Evolutionary conservation across 2,329 filamentous ascomycete genomes (phyloP).

Genomic region (Aspergillus ibericus): DNA sequence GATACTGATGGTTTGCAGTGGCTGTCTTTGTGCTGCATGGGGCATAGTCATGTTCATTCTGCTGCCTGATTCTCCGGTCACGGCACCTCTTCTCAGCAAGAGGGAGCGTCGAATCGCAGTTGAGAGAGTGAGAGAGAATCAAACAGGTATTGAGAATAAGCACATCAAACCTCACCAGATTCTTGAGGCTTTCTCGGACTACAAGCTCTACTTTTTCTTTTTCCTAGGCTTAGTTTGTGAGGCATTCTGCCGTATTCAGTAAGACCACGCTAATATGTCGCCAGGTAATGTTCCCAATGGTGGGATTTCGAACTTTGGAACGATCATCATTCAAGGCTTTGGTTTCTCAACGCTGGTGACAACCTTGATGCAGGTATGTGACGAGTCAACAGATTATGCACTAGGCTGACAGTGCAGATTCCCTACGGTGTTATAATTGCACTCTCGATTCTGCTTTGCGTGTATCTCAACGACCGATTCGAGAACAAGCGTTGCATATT

Average conservation of each 20-base stretch:
- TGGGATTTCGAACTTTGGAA: conserved; percentile 60
- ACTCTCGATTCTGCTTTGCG: conserved; percentile 51
- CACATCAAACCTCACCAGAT: conserved; percentile 57
- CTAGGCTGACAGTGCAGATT: conserved; percentile 32
- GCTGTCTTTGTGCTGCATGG: conserved; percentile 59
- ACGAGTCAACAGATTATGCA: no score
- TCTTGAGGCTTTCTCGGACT: conserved; percentile 57
- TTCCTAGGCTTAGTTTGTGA: conserved; percentile 49
- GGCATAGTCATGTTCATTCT: conserved; percentile 59
- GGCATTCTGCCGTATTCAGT: conserved; percentile 6
- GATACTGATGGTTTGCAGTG: conserved; percentile 24
- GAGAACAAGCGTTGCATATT: conserved; percentile 54
- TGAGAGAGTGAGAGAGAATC: conserved; percentile 56
- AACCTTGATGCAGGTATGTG: conserved; percentile 50
- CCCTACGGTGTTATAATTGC: conserved; percentile 53
- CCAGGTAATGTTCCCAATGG: conserved; percentile 55
- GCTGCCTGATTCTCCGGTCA: conserved; percentile 59
- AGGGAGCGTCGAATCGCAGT: conserved; percentile 58
- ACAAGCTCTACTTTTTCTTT: conserved; percentile 61
- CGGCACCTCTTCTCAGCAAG: conserved; percentile 52
- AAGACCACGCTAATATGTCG: not conserved
- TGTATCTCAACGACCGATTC: conserved; percentile 51
- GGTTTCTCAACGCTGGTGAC: conserved; percentile 57
- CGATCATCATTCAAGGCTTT: conserved; percentile 59
- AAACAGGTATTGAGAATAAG: conserved; percentile 61